Conservation (phyloP, 352 stramenopile species). For the Phytophthora litchii region DNA sequence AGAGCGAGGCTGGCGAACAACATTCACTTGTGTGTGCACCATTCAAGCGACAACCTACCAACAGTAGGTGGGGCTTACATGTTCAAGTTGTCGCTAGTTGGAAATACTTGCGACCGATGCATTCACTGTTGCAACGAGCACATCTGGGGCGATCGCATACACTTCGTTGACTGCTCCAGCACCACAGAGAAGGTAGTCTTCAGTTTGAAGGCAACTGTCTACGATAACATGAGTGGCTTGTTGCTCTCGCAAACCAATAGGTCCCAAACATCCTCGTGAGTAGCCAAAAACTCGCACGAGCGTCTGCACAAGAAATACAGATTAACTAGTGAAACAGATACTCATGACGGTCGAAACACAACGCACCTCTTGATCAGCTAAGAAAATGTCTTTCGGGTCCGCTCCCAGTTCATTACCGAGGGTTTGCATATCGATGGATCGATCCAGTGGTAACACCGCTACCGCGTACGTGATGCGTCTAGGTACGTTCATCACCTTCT, state of each 20-base stretch:
- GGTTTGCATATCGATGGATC: constrained; percentile 59
- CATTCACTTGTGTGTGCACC: too few relatives aligned
- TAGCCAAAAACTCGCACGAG: constrained; percentile 75
- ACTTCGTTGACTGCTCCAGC: constrained; percentile 51
- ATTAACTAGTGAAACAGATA: constrained; percentile 3
- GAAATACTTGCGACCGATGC: constrained; percentile 27
- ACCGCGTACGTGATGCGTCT: constrained; percentile 37
- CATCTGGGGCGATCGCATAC: constrained; percentile 46
- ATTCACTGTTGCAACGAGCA: constrained; percentile 17
- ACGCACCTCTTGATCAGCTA: constrained; percentile 59
- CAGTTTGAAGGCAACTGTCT: constrained; percentile 36
- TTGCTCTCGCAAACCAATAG: constrained; percentile 65
- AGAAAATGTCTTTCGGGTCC: constrained; percentile 35
- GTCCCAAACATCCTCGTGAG: constrained; percentile 59
- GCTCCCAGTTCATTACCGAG: constrained; percentile 36
- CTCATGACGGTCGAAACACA: not conserved
- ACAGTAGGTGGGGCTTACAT: too few relatives aligned
- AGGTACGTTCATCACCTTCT: not conserved
- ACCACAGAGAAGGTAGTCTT: constrained; percentile 52
- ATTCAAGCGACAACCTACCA: too few relatives aligned
- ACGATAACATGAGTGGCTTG: constrained; percentile 54
- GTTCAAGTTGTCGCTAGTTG: too few relatives aligned
- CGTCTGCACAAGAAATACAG: constrained; percentile 30
- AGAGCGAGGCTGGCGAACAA: too few relatives aligned
- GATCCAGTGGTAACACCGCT: constrained; percentile 53